These are phyloP conservation scores for Talaromyces pinophilus DNA, from an alignment of 2,329 filamentous ascomycete species.

Conservation along the genomic window DNA sequence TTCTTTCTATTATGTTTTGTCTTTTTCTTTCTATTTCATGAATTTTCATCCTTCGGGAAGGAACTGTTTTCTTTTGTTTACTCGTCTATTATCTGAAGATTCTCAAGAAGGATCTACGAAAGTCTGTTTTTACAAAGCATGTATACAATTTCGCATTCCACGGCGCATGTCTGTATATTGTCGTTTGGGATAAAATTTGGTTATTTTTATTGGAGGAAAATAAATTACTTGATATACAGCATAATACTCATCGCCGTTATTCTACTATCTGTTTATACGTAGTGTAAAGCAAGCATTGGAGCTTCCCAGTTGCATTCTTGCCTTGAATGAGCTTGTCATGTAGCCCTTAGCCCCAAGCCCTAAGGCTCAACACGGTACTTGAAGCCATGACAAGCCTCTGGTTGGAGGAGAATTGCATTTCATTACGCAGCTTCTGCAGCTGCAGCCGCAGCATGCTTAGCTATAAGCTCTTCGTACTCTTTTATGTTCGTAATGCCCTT, in stretches of 20 bases:
- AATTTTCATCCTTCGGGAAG: not conserved
- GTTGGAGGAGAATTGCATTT: no score
- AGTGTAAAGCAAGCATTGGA: not conserved
- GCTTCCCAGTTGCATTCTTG: not conserved
- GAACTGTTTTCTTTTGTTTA: not conserved
- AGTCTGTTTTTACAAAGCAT: slow-evolving; percentile 24
- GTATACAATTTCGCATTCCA: slow-evolving; percentile 19
- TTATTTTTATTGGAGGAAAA: not conserved
- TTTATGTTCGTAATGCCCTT: no score
- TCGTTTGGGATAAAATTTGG: slow-evolving; percentile 1
- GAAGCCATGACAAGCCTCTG: no score
- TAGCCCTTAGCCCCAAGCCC: not conserved
- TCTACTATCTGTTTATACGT: not conserved
- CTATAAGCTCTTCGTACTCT: no score
- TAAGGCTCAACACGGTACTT: not conserved
- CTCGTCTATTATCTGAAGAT: not conserved
- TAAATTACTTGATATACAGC: not conserved
- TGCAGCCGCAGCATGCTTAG: no score
- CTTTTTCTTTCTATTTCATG: not conserved
- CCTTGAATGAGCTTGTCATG: not conserved
- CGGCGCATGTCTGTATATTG: slow-evolving; percentile 12
- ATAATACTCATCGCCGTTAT: not conserved
- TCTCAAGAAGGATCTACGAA: not conserved
- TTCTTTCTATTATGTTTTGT: not conserved
- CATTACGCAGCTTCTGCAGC: not conserved